These are phyloP conservation scores for Rhododendron ferrugineum DNA, from an alignment of 148 eudicot genomes.

Conservation along the genomic window DNA sequence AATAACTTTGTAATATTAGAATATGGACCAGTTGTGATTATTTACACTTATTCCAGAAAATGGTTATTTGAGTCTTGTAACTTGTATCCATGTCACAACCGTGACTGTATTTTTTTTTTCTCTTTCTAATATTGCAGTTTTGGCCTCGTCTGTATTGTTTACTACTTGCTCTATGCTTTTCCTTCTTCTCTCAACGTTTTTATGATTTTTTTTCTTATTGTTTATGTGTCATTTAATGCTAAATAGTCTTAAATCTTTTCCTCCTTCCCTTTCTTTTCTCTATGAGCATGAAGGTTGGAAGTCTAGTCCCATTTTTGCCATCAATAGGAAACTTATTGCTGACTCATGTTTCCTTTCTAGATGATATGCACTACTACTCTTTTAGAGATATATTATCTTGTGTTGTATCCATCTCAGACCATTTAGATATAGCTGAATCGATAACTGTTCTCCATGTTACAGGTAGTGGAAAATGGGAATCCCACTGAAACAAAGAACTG, in stretches of 20 bases:
- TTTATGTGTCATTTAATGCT: background rate
- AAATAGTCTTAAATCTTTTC: background rate
- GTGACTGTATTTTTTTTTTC: background rate
- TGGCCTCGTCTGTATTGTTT: background rate
- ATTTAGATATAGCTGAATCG: background rate
- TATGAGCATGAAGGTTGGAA: background rate
- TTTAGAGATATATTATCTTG: background rate
- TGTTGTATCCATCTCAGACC: background rate
- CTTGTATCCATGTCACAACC: background rate
- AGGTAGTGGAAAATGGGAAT: constrained; percentile 86
- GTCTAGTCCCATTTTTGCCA: background rate
- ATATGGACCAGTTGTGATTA: background rate
- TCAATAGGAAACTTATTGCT: background rate
- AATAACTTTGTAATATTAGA: background rate
- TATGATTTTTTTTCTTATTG: background rate
- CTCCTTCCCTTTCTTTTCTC: background rate
- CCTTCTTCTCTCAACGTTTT: background rate
- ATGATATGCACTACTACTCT: background rate
- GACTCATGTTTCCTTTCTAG: background rate
- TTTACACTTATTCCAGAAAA: background rate
- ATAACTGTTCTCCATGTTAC: constrained; percentile 6
- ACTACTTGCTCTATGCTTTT: background rate
- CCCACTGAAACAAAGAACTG: constrained; percentile 77
- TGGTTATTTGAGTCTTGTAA: background rate
- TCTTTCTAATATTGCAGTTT: background rate